phyloP scores from a whole-genome alignment of 768 basidiomycete genomes.

The Rhodocollybia butyracea region DNA sequence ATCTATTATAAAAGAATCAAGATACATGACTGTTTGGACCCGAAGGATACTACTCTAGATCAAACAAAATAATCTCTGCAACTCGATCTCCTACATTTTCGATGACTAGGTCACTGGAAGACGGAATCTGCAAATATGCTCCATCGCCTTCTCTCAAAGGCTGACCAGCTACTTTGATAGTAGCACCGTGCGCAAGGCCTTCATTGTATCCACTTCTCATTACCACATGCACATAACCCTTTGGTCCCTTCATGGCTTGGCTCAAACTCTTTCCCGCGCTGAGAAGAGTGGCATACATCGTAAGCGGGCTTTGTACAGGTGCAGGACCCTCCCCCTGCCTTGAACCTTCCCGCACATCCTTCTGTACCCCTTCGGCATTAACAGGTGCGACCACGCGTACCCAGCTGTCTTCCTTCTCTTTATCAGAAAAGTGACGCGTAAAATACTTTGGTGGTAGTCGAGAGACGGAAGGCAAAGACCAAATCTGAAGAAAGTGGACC shows the following conservation, averaged over 20 bases:
- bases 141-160: conserved; percentile 86
- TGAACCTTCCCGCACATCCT: conserved; percentile 51
- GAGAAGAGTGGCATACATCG: conserved; percentile 77
- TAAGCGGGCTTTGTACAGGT: conserved; percentile 68
- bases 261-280: conserved; percentile 49
- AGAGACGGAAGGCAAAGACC: conserved; percentile 39
- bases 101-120: conserved; percentile 33
- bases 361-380: conserved; percentile 50
- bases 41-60: conserved; percentile 46
- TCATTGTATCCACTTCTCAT: conserved; percentile 82
- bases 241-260: conserved; percentile 49
- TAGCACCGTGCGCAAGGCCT: conserved; percentile 51
- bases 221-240: conserved; percentile 83
- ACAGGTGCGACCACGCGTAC: conserved; percentile 76
- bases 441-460: conserved; percentile 76
- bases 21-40: too few species aligned
- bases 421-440: conserved; percentile 83
- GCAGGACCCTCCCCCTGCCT: conserved; percentile 78
- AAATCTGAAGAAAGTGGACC: conserved; percentile 55
- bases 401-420: conserved; percentile 73
- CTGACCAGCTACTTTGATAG: conserved; percentile 46
- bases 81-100: conserved; percentile 63
- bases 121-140: conserved; percentile 61
- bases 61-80: conserved; percentile 80
- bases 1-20: too few species aligned